A percentile compares a stretch with the other conserved stretches of the same genome.
phyloP scores from a whole-genome alignment of 345 rosid species.

The Streptanthus diversifolius region DNA sequence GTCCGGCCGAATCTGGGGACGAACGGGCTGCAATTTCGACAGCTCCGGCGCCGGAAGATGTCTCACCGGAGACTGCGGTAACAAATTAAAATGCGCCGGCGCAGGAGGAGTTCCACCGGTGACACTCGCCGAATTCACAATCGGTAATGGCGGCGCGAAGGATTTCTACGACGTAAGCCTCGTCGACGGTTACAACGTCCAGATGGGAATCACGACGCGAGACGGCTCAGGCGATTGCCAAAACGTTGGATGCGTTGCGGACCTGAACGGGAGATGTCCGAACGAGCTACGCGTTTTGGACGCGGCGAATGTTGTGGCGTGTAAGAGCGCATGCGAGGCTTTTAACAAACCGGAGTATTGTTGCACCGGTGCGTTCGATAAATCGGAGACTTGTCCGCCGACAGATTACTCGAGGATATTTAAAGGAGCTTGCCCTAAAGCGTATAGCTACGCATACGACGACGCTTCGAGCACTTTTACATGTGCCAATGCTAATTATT shows the following conservation, averaged over 20 bases:
- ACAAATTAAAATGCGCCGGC: slow-evolving; percentile 51
- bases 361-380: slow-evolving; percentile 60
- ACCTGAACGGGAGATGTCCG: slow-evolving; percentile 67
- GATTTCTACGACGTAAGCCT: slow-evolving; percentile 90
- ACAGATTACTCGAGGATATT: slow-evolving; percentile 61
- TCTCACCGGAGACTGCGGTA: slow-evolving; percentile 76
- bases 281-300: slow-evolving; percentile 46
- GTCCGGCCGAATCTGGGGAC: slow-evolving; percentile 87
- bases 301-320: slow-evolving; percentile 51
- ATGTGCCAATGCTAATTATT: slow-evolving; percentile 70
- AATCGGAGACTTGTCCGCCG: slow-evolving; percentile 65
- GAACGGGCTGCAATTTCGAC: slow-evolving; percentile 72
- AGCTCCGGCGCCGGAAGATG: slow-evolving; percentile 54
- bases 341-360: slow-evolving; percentile 69
- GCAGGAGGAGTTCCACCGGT: slow-evolving; percentile 69
- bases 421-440: slow-evolving; percentile 75
- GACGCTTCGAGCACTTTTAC: slow-evolving; percentile 76
- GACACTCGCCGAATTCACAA: slow-evolving; percentile 67
- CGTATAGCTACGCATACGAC: slow-evolving; percentile 91
- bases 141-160: slow-evolving; percentile 24
- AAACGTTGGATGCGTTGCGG: slow-evolving; percentile 64
- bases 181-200: slow-evolving; percentile 88
- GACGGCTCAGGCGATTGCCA: slow-evolving; percentile 68
- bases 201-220: slow-evolving; percentile 47
- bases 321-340: slow-evolving; percentile 82